phyloP scores from a whole-genome alignment of 73 alveolate genomes.

The Uronychia setigera region DNA sequence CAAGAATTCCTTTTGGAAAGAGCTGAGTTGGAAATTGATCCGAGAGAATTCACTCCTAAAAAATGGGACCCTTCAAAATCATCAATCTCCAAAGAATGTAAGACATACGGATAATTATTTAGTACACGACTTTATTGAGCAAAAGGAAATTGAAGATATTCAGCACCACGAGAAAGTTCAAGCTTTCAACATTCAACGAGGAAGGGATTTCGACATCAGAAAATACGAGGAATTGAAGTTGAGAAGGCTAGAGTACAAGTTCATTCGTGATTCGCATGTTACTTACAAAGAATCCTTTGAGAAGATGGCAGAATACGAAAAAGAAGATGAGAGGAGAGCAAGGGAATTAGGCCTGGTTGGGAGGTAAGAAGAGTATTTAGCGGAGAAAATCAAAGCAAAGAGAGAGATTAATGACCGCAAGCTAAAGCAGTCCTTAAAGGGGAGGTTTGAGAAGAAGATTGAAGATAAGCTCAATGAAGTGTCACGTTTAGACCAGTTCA shows the following conservation, averaged over 20 bases:
- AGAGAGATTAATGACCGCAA: not conserved
- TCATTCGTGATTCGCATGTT: too few relatives aligned
- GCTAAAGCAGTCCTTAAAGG: not conserved
- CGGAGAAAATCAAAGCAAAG: not conserved
- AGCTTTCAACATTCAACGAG: too few relatives aligned
- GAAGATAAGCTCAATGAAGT: not conserved
- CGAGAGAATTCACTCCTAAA: slow-evolving; percentile 1
- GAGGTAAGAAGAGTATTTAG: not conserved
- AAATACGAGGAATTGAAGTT: too few relatives aligned
- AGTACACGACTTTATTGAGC: not conserved
- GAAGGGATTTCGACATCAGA: too few relatives aligned
- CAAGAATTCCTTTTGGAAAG: slow-evolving; percentile 3
- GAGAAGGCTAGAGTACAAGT: too few relatives aligned
- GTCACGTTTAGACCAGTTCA: slow-evolving; percentile 21
- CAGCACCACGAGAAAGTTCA: not conserved
- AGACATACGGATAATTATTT: not conserved
- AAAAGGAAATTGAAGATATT: not conserved
- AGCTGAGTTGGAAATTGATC: not conserved
- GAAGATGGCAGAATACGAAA: too few relatives aligned
- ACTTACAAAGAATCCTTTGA: too few relatives aligned
- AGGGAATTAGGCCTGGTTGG: not conserved
- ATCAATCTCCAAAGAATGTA: too few relatives aligned
- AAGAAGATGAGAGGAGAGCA: slow-evolving; percentile 3
- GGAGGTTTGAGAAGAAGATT: not conserved
- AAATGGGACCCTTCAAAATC: slow-evolving; percentile 21